Base-by-base conservation (phyloP, 2,329 filamentous ascomycete genomes). In the Alternaria dauci region DNA sequence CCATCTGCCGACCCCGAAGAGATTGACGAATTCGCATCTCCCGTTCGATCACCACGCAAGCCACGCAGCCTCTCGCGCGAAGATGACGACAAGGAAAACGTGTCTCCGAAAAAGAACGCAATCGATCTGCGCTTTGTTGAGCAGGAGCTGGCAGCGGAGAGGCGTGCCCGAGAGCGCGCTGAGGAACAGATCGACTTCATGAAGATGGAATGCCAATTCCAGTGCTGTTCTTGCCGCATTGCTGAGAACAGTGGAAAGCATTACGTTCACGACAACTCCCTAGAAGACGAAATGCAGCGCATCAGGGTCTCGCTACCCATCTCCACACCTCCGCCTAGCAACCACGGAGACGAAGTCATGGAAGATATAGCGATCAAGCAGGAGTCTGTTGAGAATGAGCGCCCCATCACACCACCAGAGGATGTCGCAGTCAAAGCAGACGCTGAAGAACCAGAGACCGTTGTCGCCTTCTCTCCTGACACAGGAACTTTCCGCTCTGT, bases 181-280 rank as follows among this genome's bases (percentile, higher is more conserved):
- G 83, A 90, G 64, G 91, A 93, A 61, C 87, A 91, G 71, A 83
- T 93, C 48, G 89, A 93, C 32, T 94, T 92, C 76, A 82, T 94
- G 74, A 87, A 91, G 72, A 85, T 90, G 55, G 91, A 94, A 75
- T 93, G 90, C 75, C 84, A 87, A 51, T 85, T 93, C 65, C 84
- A 85, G 47, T 88, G 86, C 77, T 92, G 90, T 79, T 81, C 85
- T 1, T 90, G 88, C 72, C 85, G 71, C 62, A 76, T 79, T 68
- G 75, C 76, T 11, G 74, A 79, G 65, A 71, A 73, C 48, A 70
- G 77, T 46, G 69, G 78, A 74, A 77, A 75, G 75, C 55, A 76
- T 58, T 72, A 80, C 69, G 69, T 80, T 68, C 68, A 81, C 61
- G 72, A 79, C 62, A 67, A 75, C 52, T 75, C 69, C 6, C 76